Evolutionary conservation across 2,329 filamentous ascomycete species (phyloP).

Genomic region (Zelopaecilomyces penicillatus): DNA sequence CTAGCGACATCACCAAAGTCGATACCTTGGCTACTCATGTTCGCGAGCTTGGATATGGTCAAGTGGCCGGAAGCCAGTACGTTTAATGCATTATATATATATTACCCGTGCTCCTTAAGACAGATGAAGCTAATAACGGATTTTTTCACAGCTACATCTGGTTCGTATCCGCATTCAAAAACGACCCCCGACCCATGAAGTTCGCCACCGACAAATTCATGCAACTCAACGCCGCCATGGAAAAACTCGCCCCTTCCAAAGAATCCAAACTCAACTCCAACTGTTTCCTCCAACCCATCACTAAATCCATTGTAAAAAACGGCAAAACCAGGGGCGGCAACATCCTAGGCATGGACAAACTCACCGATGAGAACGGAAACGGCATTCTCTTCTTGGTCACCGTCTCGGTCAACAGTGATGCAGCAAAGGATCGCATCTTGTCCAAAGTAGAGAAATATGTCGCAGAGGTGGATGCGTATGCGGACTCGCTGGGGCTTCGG

Average conservation of each 20-base stretch:
- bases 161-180: constrained; percentile 28
- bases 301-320: constrained; percentile 21
- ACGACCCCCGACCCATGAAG: constrained; percentile 25
- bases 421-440: constrained; percentile 24
- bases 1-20: too few relatives aligned
- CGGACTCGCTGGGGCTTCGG: constrained; percentile 15
- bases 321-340: constrained; percentile 24
- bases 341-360: constrained; percentile 24
- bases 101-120: too few relatives aligned
- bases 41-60: too few relatives aligned
- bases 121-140: not conserved
- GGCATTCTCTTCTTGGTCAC: constrained; percentile 25
- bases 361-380: constrained; percentile 14
- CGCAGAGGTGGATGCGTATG: constrained; percentile 20
- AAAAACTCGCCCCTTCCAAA: constrained; percentile 17
- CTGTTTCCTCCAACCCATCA: constrained; percentile 26
- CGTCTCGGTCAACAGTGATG: constrained; percentile 22
- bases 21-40: too few relatives aligned
- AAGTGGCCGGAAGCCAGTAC: too few relatives aligned
- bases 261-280: constrained; percentile 18
- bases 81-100: not conserved
- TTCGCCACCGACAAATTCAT: constrained; percentile 24
- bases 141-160: constrained; percentile 21
- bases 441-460: constrained; percentile 27
- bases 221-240: constrained; percentile 18